Conservation (phyloP, 306 rosid genomes). For the Quercus glauca region DNA sequence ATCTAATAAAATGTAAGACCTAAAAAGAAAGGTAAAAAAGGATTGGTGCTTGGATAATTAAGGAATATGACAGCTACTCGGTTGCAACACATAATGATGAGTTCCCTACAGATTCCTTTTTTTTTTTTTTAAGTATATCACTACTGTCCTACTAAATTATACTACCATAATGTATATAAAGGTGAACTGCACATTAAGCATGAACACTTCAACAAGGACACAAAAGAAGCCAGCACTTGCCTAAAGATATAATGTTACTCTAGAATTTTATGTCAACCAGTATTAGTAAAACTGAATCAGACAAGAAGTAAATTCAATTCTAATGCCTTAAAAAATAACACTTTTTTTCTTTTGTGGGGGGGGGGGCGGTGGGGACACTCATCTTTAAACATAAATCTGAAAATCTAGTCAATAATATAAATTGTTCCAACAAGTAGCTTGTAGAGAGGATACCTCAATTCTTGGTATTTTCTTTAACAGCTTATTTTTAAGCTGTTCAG, state of each 20-base stretch:
- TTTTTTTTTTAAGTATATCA: background rate
- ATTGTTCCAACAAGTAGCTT: background rate
- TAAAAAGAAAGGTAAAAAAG: background rate
- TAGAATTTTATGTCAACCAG: background rate
- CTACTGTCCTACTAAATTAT: background rate
- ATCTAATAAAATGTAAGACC: background rate
- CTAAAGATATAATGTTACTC: background rate
- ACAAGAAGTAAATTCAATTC: background rate
- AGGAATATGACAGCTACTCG: background rate
- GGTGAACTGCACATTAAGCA: background rate
- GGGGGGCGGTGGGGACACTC: background rate
- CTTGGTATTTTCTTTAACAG: conserved; percentile 14
- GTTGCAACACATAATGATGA: background rate
- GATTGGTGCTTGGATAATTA: background rate
- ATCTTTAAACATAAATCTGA: background rate
- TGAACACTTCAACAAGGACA: background rate
- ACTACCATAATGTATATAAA: background rate
- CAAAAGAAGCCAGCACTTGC: background rate
- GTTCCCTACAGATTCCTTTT: background rate
- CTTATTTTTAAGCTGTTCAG: conserved; percentile 48
- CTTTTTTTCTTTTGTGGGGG: too few relatives aligned
- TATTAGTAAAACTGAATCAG: background rate
- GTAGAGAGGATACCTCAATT: conserved; percentile 50
- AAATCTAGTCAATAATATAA: background rate
- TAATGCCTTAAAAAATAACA: background rate